Base-by-base conservation (phyloP, 1,284 basidiomycete genomes). In the Melampsora americana region DNA sequence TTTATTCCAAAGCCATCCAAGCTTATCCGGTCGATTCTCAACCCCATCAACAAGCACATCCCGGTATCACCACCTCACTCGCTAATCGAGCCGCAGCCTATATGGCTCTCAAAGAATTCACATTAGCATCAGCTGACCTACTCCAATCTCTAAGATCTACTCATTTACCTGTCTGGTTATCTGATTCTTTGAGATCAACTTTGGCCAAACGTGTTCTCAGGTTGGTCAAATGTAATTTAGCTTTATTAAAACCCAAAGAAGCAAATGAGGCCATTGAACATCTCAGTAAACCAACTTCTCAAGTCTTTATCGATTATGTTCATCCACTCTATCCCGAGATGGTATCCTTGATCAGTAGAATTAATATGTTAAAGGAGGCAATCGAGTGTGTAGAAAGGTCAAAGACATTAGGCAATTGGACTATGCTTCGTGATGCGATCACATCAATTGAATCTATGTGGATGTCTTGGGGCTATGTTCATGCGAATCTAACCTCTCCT, bases 171-270 rank as follows among this genome's bases (percentile, higher is more conserved):
- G 35, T 64, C 0, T 66, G 56, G 23, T 30, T 73, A 23, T 14
- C 62, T 3, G 7, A 32, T 26, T 48, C 50, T 9, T 53, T 26
- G 7, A 53, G 64, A 56, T 32, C 3, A 5, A 46, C 11, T 9
- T 32, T 73, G 1, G 39, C 56, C 62, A 73, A 73, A 73, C 71
- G 71, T 9, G 30, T 73, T 3, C 59, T 66, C n/a, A 62, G 62
- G 28, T 53, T 66, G 16, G 53, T 66, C 1, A 46, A 53, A 14
- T 73, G 71, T 28, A 28, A 73, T 66, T 42, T 73, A 39, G 61
- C 71, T 12, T 42, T 66, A 30, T 48, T 64, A 11, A 64, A 73
- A 32, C 48, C n/a, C 5, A 30, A 42, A 1, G 20, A n/a, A 23
- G 62, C 71, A 28, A 20, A 32, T 3, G 18, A 4, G 3, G 3